Base-by-base conservation (phyloP, 352 stramenopile species). In the Phytopythium boreale region DNA sequence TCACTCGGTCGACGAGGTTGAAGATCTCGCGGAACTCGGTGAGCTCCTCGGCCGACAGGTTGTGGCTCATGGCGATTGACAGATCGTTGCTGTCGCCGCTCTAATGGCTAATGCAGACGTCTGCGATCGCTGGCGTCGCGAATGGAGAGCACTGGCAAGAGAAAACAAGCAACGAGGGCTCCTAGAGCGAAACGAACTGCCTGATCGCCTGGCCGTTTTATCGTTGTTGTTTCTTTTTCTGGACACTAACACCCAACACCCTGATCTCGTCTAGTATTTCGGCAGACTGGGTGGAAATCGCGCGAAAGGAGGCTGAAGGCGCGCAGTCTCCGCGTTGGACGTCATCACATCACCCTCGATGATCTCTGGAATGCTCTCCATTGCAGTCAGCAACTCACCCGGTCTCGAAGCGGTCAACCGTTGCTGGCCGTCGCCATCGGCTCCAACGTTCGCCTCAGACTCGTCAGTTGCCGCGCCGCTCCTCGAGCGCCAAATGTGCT, bases 11-110 rank as follows among this genome's bases (percentile, higher is more conserved):
- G 26, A 98, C 91, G 22, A 98, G 87, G 69, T 98, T 97, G 68
- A 98, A 98, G 67, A 98, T 98, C 69, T 98, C 93, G 46, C 90
- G 84, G 62, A 97, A 98, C 76, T 98, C 92, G 8, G 80, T 77
- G 22, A 98, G 79, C 66, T 98, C 92, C 56, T 96, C 87, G 0
- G 72, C 22, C 14, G 75, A 84, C 55, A 97, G 66, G 20, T 83
- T 77, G 46, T 91, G 80, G 47, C 56, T 74, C 84, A 93, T 93
- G 24, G 24, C 69, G n/a, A 53, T 12, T 29, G 15, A 17, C 11
- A 6, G 17, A 10, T 12, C 17, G 44, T 19, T 29, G 44, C 44
- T 24, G 20, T n/a, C n/a, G 44, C 29, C 22, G 46, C n/a, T 31
- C 26, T 36, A 37, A 24, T 14, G 50, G 14, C 15, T 24, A 15